Base-by-base conservation (phyloP, 2,329 filamentous ascomycete species). In the Thermomyces lanuginosus region DNA sequence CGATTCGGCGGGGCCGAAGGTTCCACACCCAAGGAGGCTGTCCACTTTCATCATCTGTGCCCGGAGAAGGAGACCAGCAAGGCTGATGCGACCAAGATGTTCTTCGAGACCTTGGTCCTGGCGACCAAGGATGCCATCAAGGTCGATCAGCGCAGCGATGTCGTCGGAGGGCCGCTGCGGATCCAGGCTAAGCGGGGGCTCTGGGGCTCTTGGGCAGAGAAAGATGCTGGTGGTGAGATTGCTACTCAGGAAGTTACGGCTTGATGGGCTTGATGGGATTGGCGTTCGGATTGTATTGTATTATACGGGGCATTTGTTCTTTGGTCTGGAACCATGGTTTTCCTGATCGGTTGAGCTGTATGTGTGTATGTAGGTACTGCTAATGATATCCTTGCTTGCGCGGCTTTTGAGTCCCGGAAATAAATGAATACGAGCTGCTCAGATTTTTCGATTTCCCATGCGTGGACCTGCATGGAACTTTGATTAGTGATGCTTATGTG, bases 101-200 rank as follows among this genome's bases (percentile, higher is more conserved):
- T 98, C 61, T 98, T 98, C 44, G 89, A 98, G 57, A 76, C 89
- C 29, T 64, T 98, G 13, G 89, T 98, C 3, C 66, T 98, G 24
- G 89, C 86, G 4, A 98, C 89, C 21, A 98, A 98, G 59, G 89
- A 98, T 49, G 89, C 89, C 15, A 79, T 98, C 57, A 92, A 92
- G 56, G 82, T 95, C 14, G 86, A 95, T 49, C 89, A 98, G 55
- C 68, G 69, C 25, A 62, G 74, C 35, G 68, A 67, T 8, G 45
- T 65, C 19, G 67, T 95, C 14, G 84, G 84, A 26, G 78, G 74
- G 2, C 69, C 76, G 8, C 81, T 98, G 44, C 67, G 76, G 32
- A 78, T 98, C 32, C 67, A 82, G 39, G 83, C 78, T 32, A 98
- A 98, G 68, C 71, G 81, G 41, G 86, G 81, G n/a, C 72, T 98